Base-by-base conservation (phyloP, 345 rosid species). In the Passiflora organensis region DNA sequence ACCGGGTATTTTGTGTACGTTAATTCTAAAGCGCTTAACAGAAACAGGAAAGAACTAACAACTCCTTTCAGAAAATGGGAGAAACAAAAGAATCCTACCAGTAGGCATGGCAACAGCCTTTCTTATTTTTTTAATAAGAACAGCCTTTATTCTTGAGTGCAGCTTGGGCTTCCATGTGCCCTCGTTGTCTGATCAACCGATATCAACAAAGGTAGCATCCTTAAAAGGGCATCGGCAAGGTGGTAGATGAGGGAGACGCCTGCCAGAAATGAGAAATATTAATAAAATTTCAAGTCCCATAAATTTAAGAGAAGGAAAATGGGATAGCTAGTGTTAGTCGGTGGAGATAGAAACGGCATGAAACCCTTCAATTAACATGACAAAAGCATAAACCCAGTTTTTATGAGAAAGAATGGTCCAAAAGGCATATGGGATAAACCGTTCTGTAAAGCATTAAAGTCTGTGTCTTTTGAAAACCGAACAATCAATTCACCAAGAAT, bases 71-170 rank as follows among this genome's bases (percentile, higher is more conserved):
- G 34, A 28, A 28, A 28, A 8, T 2, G 34, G 34, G 34, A 10
- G 19, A 14, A 32, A 16, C 5, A 32, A n/a, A n/a, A n/a, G n/a
- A n/a, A n/a, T n/a, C n/a, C n/a, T 66, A 84, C 95, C 74, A 59
- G 76, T 78, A 89, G 58, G 91, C 91, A 78, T 82, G 94, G 72
- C 96, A 89, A 63, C 95, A 86, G 34, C 95, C 96, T 80, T 93
- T 93, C 76, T 89, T 86, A 68, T n/a, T n/a, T n/a, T n/a, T n/a
- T n/a, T n/a, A n/a, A n/a, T n/a, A n/a, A n/a, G n/a, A n/a, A n/a
- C n/a, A n/a, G n/a, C n/a, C n/a, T n/a, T n/a, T n/a, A n/a, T n/a
- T n/a, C n/a, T 89, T 86, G 44, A 81, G 81, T 37, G 96, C 94
- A 71, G 99, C 96, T 74, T 89, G 99, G 60, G 95, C 78, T 73